phyloP scores from a whole-genome alignment of 345 rosid genomes.

The Populus davidiana region DNA sequence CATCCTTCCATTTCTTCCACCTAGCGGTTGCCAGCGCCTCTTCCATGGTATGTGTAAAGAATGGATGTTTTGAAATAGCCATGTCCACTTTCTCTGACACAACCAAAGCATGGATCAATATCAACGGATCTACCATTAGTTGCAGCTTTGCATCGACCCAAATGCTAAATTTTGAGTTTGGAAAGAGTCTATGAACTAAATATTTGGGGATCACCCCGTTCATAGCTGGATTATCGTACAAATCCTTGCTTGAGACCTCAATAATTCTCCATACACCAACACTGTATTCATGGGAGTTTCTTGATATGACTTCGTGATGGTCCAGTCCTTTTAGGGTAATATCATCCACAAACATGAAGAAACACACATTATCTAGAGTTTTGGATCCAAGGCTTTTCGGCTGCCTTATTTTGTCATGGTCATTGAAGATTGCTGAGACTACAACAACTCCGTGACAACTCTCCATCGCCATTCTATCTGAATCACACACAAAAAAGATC shows the following conservation, averaged over 20 bases:
- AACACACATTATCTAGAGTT: conserved; percentile 53
- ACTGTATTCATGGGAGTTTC: conserved; percentile 18
- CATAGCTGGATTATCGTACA: conserved; percentile 78
- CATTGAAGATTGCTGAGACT: conserved; percentile 82
- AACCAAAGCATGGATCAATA: conserved; percentile 67
- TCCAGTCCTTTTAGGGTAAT: conserved; percentile 48
- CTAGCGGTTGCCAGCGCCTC: conserved; percentile 95
- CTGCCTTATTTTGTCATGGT: conserved; percentile 88
- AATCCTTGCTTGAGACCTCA: conserved; percentile 31
- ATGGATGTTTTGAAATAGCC: conserved; percentile 79
- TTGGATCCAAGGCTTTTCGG: conserved; percentile 74
- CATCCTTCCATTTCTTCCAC: conserved; percentile 90
- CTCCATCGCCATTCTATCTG: conserved; percentile 77
- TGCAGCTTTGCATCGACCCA: conserved; percentile 93
- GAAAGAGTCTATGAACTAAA: conserved; percentile 74
- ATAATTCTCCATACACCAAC: conserved; percentile 75
- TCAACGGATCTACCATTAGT: conserved; percentile 69
- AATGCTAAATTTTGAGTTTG: conserved; percentile 74
- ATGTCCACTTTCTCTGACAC: conserved; percentile 53
- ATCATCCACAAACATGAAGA: conserved; percentile 87
- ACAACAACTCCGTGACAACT: conserved; percentile 67
- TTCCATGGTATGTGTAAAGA: conserved; percentile 70
- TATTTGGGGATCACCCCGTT: conserved; percentile 85
- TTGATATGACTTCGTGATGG: conserved; percentile 41
- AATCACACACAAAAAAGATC: conserved; percentile 4